Percentiles rank a stretch among this genome's conserved stretches.
Conservation (phyloP, 257 asterid genomes). For the Hygrophila difformis region DNA sequence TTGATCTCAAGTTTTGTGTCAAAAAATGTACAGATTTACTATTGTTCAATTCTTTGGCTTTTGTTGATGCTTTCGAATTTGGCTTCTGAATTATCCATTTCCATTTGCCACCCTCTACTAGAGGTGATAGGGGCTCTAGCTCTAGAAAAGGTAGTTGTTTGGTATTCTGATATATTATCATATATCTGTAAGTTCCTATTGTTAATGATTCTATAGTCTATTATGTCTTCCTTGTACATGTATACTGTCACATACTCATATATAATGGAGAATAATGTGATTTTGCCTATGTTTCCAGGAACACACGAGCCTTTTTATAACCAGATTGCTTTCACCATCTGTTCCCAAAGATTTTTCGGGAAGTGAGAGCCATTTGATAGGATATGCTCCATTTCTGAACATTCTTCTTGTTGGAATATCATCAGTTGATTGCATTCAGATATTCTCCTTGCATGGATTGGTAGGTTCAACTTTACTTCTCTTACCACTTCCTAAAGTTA, state of each 20-base stretch:
- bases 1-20: slow-evolving; percentile 1
- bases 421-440: slow-evolving; percentile 64
- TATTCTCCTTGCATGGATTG: slow-evolving; percentile 91
- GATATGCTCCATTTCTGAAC: slow-evolving; percentile 77
- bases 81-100: slow-evolving; percentile 5
- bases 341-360: slow-evolving; percentile 65
- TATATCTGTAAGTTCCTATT: no score
- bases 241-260: no score
- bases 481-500: no score
- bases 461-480: slow-evolving; percentile 46
- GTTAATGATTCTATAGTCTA: no score
- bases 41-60: background rate
- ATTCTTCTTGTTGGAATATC: slow-evolving; percentile 83
- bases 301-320: slow-evolving; percentile 61
- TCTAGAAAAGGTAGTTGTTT: no score
- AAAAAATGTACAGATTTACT: background rate
- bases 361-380: slow-evolving; percentile 75
- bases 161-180: no score
- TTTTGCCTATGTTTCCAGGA: slow-evolving; percentile 55
- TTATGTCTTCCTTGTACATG: no score
- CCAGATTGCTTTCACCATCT: slow-evolving; percentile 76
- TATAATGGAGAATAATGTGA: no score
- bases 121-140: slow-evolving; percentile 1
- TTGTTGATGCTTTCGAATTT: slow-evolving; percentile 11
- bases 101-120: slow-evolving; percentile 5